Base-by-base conservation (phyloP, 2,329 filamentous ascomycete species). In the Alternaria hordeiaustralica region DNA sequence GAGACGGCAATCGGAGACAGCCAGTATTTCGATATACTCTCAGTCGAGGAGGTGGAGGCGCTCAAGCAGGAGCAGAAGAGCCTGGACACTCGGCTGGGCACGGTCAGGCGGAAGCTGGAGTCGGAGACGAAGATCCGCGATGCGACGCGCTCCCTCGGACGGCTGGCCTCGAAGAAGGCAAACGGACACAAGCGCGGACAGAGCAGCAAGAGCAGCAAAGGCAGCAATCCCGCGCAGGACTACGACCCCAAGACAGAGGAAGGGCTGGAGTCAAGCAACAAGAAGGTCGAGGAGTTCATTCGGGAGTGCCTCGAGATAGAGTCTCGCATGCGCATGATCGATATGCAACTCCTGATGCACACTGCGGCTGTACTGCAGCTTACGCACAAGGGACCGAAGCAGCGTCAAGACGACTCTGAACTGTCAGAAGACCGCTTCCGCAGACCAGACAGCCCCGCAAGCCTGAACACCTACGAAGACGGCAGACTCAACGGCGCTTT, bases 51-150 rank as follows among this genome's bases (percentile, higher is more conserved):
- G 81, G 91, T 97, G 28, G 96, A 98, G 69, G 87, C 88, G 50
- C 82, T 98, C 73, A 99, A 98, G 85, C 97, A 94, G 79, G 93
- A 97, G 83, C 88, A 90, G 66, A 87, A 89, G 62, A 84, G 88
- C 36, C 81, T 98, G 54, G 85, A 87, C 25, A 88, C 90, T 75
- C 90, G 93, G n/a, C 90, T 97, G 69, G 92, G 95, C 66, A 90
- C 92, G 41, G 90, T 93, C 20, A 89, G 90, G 69, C 88, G 93
- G 64, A 97, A 95, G 80, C 86, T 99, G 41, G 89, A 90, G 30
- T 89, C 98, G 49, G 96, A 99, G 79, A 92, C 90, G 58, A 99
- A 98, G 83, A 93, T 97, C 73, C 92, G 94, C 72, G 95, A 98
- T 85, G 96, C 96, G 1, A 93, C 96, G 11, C 88, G 91, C 68